phyloP scores from a whole-genome alignment of 129 eudicot genomes.

The Mikania micrantha region DNA sequence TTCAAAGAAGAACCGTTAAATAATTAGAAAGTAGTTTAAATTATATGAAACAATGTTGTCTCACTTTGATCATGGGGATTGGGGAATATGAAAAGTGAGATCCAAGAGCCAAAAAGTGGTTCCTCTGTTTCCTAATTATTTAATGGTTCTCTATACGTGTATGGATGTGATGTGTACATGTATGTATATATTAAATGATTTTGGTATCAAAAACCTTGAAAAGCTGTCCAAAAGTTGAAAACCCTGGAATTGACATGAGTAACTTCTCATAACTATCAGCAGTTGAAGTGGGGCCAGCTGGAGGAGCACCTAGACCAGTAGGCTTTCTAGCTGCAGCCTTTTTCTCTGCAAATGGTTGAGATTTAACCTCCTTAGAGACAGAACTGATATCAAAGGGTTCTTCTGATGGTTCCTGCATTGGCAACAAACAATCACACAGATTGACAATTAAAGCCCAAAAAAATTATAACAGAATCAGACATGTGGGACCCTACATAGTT shows the following conservation, averaged over 20 bases:
- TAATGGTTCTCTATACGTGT: too few relatives aligned
- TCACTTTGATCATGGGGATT: too few relatives aligned
- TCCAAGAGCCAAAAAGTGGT: too few relatives aligned
- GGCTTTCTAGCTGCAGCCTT: slow-evolving; percentile 83
- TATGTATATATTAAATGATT: not conserved
- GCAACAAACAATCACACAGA: slow-evolving; percentile 2
- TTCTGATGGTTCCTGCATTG: slow-evolving; percentile 70
- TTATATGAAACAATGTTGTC: too few relatives aligned
- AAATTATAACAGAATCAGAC: not conserved
- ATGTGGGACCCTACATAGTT: slow-evolving; percentile 55
- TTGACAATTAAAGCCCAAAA: not conserved
- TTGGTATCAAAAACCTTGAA: slow-evolving; percentile 57
- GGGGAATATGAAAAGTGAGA: too few relatives aligned
- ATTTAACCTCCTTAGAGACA: slow-evolving; percentile 80
- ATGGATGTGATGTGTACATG: too few relatives aligned
- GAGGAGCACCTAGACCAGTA: slow-evolving; percentile 75
- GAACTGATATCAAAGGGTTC: slow-evolving; percentile 76
- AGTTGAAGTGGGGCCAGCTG: slow-evolving; percentile 57
- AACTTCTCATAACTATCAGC: slow-evolving; percentile 74
- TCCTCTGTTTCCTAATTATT: too few relatives aligned
- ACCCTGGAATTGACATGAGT: slow-evolving; percentile 74
- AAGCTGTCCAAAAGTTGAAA: slow-evolving; percentile 72
- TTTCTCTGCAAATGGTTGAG: slow-evolving; percentile 88
- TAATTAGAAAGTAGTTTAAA: too few relatives aligned
- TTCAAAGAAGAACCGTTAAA: too few relatives aligned